Evolutionary conservation across 2,329 filamentous ascomycete species (phyloP), one percentile per base, ranked within the genome.

Genomic region (Xylariaceae sp.): DNA sequence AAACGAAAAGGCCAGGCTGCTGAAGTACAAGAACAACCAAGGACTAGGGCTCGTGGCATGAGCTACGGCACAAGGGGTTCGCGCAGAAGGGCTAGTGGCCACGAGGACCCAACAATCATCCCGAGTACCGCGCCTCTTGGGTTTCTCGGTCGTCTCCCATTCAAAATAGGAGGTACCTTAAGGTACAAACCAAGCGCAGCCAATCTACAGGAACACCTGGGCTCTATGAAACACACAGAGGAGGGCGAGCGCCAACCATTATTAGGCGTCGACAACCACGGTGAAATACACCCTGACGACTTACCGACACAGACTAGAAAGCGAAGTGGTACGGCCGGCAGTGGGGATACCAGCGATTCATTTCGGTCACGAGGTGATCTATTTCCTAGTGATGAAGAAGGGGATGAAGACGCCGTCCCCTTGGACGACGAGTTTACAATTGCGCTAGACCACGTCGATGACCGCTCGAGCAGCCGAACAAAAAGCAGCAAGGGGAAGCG

Each of bases 361-460:
- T 87, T 90, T 62, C 89, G 93, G 67, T 96, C 92, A 9, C 82
- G 94, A 43, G 92, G 92, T 2, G 94, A 98, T 74, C 78, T 98
- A 11, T 95, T 97, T 65, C 92, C 92, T 0, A 96, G 92, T 67
- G 92, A 96, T 61, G 85, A 83, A 43, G 86, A 88, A 68, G 92
- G 93, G 50, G 92, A 96, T 62, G 93, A 96, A 72, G 94, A 98
- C 74, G 94, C 94, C 1, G 86, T 96, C n/a, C 91, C 92, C 11
- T 77, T 98, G 16, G 91, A 94, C 67, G 94, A 97, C 70, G 93
- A 97, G 69, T 96, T 98, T 66, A 91, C 92, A 2, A 87, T 96
- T 71, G 86, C 87, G 3, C 80, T 97, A 60, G 88, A 92, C 58
- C 85, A 89, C 63, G 83, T 82, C n/a, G 92, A 95, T 54, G 89